A percentile compares a stretch with the other conserved stretches of the same genome.
Evolutionary conservation across 768 basidiomycete species (phyloP).

Genomic region (Saitozyma sp.): DNA sequence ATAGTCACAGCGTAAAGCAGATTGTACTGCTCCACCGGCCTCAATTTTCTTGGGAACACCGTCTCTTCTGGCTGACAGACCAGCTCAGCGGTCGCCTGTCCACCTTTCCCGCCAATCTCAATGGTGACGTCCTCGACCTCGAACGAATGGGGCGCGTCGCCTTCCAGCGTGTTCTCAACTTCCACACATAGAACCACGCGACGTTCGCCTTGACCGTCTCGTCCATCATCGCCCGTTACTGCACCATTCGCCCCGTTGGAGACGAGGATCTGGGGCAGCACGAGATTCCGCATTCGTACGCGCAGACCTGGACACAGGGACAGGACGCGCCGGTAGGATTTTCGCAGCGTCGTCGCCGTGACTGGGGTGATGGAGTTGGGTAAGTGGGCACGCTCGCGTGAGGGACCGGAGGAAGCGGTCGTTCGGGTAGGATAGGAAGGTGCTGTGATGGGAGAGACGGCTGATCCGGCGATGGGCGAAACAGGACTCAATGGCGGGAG

Average conservation of each 20-base stretch:
- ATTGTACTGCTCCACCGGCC: slow-evolving; percentile 77
- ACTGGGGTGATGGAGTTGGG: slow-evolving; percentile 44
- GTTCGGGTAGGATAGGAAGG: slow-evolving; percentile 59
- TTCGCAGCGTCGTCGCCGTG: slow-evolving; percentile 63
- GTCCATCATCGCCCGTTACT: slow-evolving; percentile 54
- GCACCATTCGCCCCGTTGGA: slow-evolving; percentile 46
- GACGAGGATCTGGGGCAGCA: slow-evolving; percentile 78
- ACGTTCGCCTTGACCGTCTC: slow-evolving; percentile 67
- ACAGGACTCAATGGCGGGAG: slow-evolving; percentile 58
- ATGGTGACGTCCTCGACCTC: slow-evolving; percentile 74
- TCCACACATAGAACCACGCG: slow-evolving; percentile 90
- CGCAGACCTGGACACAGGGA: slow-evolving; percentile 78
- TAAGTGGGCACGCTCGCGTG: slow-evolving; percentile 23
- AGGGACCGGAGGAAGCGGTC: slow-evolving; percentile 51
- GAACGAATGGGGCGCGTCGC: slow-evolving; percentile 64
- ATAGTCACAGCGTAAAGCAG: slow-evolving; percentile 87
- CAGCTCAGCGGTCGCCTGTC: slow-evolving; percentile 41
- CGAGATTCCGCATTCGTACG: slow-evolving; percentile 91
- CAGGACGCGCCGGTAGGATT: slow-evolving; percentile 79
- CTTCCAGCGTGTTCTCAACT: slow-evolving; percentile 67
- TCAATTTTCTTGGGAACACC: slow-evolving; percentile 72
- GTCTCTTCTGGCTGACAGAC: slow-evolving; percentile 41
- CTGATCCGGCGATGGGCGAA: slow-evolving; percentile 48
- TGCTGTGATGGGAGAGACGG: slow-evolving; percentile 20
- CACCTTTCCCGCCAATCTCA: slow-evolving; percentile 67